Percentiles rank a stretch among this genome's conserved stretches.
Conservation (phyloP, 208 protist species). For the Wallacemonas sp. region DNA sequence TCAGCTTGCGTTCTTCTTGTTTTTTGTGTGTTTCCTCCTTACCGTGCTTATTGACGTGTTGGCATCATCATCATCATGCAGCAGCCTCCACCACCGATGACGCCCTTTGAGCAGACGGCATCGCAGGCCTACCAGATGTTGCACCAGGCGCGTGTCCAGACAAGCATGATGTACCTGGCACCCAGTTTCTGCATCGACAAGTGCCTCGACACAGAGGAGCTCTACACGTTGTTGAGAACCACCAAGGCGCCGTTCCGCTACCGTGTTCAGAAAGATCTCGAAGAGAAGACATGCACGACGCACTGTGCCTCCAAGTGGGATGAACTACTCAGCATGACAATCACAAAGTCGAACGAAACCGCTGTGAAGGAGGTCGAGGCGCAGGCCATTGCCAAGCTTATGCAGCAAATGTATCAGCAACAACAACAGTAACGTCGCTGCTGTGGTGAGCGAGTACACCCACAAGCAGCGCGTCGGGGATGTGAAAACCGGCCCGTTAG, state of each 20-base stretch:
- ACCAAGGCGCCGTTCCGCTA: slow-evolving; percentile 78
- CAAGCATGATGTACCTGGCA: slow-evolving; percentile 47
- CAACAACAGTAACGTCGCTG: too few species aligned
- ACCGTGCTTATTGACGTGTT: too few species aligned
- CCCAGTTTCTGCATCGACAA: slow-evolving; percentile 70
- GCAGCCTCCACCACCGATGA: slow-evolving; percentile 59
- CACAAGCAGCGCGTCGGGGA: too few species aligned
- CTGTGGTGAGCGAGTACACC: too few species aligned
- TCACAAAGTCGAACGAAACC: slow-evolving; percentile 57
- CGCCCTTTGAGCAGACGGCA: slow-evolving; percentile 68
- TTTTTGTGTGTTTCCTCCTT: too few species aligned
- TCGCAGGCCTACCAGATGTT: slow-evolving; percentile 70
- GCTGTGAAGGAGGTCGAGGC: slow-evolving; percentile 54
- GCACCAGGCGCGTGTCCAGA: slow-evolving; percentile 53
- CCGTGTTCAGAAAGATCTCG: slow-evolving; percentile 72
- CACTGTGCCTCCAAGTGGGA: slow-evolving; percentile 84
- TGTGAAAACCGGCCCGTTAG: too few species aligned
- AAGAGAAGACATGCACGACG: slow-evolving; percentile 84
- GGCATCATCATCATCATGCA: too few species aligned
- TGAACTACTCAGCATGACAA: slow-evolving; percentile 36
- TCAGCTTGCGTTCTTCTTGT: too few species aligned
- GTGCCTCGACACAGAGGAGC: slow-evolving; percentile 85
- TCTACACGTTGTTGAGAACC: slow-evolving; percentile 84
- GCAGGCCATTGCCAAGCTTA: slow-evolving; percentile 54
- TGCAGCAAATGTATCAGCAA: slow-evolving; percentile 58